phyloP scores from a whole-genome alignment of 2,329 filamentous ascomycete species.

The Huntiella abstrusa region DNA sequence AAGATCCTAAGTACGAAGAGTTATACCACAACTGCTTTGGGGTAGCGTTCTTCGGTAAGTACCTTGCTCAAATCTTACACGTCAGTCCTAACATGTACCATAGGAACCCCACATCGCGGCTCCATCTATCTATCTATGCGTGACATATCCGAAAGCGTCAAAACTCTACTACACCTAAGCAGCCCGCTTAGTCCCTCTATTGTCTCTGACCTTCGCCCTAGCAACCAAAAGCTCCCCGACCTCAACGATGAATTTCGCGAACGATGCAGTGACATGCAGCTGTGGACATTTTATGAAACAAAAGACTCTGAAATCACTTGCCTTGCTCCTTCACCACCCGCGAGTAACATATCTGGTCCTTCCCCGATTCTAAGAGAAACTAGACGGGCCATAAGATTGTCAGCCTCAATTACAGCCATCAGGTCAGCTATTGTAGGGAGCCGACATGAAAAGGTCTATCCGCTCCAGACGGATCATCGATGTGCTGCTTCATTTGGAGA shows the following conservation, averaged over 20 bases:
- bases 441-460: constrained; percentile 31
- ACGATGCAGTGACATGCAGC: constrained; percentile 35
- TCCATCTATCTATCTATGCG: constrained; percentile 43
- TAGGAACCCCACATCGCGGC: constrained; percentile 41
- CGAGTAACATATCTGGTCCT: background rate
- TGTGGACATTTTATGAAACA: constrained; percentile 47
- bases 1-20: constrained; percentile 20
- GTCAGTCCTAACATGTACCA: background rate
- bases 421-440: constrained; percentile 33
- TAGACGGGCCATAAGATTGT: constrained; percentile 20
- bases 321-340: background rate
- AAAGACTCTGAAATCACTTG: constrained; percentile 22
- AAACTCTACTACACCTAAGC: constrained; percentile 31
- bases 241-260: constrained; percentile 36
- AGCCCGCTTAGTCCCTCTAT: constrained; percentile 30
- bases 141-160: constrained; percentile 35
- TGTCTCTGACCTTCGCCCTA: constrained; percentile 30
- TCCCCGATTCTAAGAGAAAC: constrained; percentile 22
- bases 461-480: constrained; percentile 35
- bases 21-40: constrained; percentile 40
- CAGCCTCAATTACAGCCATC: constrained; percentile 38
- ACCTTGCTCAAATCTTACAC: constrained; percentile 4
- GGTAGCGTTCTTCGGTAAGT: constrained; percentile 38
- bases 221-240: constrained; percentile 27
- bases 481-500: constrained; percentile 35